These are phyloP conservation scores for Bacidia gigantensis DNA, from an alignment of 495 filamentous ascomycete genomes.

Conservation along the genomic window DNA sequence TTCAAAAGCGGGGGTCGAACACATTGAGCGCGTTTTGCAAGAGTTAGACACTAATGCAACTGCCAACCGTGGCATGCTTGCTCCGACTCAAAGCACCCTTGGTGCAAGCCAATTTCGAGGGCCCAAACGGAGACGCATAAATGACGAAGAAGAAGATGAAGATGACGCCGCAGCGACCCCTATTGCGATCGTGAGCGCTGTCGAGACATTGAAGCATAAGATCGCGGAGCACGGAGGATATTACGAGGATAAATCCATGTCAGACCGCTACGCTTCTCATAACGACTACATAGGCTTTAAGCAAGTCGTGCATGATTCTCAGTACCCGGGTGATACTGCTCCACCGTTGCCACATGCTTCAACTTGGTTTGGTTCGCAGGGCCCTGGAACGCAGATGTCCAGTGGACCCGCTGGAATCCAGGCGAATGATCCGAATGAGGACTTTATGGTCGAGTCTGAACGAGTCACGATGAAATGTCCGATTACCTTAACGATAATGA, in stretches of 20 bases:
- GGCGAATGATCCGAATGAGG: conserved; percentile 39
- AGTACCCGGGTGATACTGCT: conserved; percentile 47
- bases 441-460: conserved; percentile 58
- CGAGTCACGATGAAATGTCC: conserved; percentile 64
- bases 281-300: conserved; percentile 74
- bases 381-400: conserved; percentile 5
- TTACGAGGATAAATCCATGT: conserved; percentile 19
- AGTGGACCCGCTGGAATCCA: conserved; percentile 12
- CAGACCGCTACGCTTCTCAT: conserved; percentile 46
- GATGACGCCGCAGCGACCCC: conserved; percentile 20
- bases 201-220: conserved; percentile 19
- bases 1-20: conserved; percentile 23
- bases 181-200: conserved; percentile 16
- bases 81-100: conserved; percentile 19
- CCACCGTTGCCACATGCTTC: conserved; percentile 51
- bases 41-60: conserved; percentile 24
- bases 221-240: conserved; percentile 19
- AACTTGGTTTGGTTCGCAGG: conserved; percentile 50
- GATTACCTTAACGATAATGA: conserved; percentile 59
- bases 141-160: conserved; percentile 20
- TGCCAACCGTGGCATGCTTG: conserved; percentile 5
- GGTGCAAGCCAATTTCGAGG: conserved; percentile 14
- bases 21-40: conserved; percentile 22
- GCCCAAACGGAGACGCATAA: conserved; percentile 10
- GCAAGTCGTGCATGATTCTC: conserved; percentile 60